Evolutionary conservation across 768 basidiomycete species (phyloP).

Genomic region (Amanita rimosa): DNA sequence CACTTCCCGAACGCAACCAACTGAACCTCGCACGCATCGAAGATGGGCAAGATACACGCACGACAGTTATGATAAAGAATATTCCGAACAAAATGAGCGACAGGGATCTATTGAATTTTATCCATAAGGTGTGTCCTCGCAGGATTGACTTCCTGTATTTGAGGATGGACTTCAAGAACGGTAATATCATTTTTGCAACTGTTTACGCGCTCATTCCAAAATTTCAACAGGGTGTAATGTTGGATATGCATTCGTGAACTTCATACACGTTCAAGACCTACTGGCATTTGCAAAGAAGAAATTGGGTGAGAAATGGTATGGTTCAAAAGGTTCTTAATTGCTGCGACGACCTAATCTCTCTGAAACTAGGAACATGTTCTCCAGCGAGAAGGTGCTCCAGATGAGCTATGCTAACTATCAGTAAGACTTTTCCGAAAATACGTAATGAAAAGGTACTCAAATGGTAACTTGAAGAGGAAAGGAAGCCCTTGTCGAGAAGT

Average conservation of each 20-base stretch:
- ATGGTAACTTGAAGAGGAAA: slow-evolving; percentile 50
- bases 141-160: slow-evolving; percentile 82
- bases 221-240: slow-evolving; percentile 52
- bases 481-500: slow-evolving; percentile 83
- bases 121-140: slow-evolving; percentile 61
- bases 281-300: slow-evolving; percentile 62
- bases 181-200: slow-evolving; percentile 23
- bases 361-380: slow-evolving; percentile 72
- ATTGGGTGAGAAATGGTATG: slow-evolving; percentile 75
- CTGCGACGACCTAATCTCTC: background rate
- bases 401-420: slow-evolving; percentile 93
- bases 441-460: background rate
- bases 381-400: slow-evolving; percentile 81
- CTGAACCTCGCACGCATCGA: slow-evolving; percentile 65
- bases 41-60: slow-evolving; percentile 66
- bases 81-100: slow-evolving; percentile 90
- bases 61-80: slow-evolving; percentile 87
- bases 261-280: slow-evolving; percentile 69
- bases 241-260: slow-evolving; percentile 85
- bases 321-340: background rate
- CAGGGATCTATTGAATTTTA: slow-evolving; percentile 56
- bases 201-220: slow-evolving; percentile 3
- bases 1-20: slow-evolving; percentile 25
- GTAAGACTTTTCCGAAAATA: slow-evolving; percentile 31
- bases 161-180: slow-evolving; percentile 78